phyloP scores from a whole-genome alignment of 495 filamentous ascomycete species.

The Penicillium waksmanii region DNA sequence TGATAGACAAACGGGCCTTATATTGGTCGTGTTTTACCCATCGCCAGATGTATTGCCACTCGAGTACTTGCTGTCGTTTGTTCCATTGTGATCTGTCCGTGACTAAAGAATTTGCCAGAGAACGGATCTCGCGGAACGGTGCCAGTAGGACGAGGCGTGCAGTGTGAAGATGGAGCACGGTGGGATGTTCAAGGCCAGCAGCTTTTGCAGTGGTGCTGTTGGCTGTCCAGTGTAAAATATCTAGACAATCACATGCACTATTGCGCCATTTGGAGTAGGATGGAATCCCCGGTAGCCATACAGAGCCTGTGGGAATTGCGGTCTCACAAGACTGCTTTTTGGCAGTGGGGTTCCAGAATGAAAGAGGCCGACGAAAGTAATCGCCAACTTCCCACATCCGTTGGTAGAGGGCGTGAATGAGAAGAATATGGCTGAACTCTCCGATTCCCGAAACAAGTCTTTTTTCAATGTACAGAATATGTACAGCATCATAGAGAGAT shows the following conservation, averaged over 20 bases:
- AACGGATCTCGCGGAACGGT: constrained; percentile 46
- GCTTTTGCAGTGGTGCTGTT: constrained; percentile 50
- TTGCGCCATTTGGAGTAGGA: constrained; percentile 60
- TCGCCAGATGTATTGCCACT: constrained; percentile 49
- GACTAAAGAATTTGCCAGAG: constrained; percentile 37
- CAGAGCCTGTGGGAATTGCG: constrained; percentile 40
- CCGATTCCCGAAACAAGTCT: constrained; percentile 42
- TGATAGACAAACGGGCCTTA: constrained; percentile 58
- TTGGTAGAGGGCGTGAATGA: constrained; percentile 55
- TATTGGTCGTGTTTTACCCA: constrained; percentile 57
- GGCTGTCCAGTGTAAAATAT: constrained; percentile 59
- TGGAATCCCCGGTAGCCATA: constrained; percentile 56
- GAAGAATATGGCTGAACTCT: constrained; percentile 52
- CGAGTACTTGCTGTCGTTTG: constrained; percentile 38
- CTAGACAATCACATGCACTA: constrained; percentile 56
- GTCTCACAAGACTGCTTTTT: constrained; percentile 44
- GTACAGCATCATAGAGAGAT: constrained; percentile 48
- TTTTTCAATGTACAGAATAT: constrained; percentile 57
- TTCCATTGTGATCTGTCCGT: constrained; percentile 36
- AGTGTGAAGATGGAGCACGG: constrained; percentile 55
- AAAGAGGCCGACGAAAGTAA: constrained; percentile 50
- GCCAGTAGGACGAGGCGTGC: constrained; percentile 46
- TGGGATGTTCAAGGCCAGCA: constrained; percentile 54
- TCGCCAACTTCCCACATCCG: constrained; percentile 56
- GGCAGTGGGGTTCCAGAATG: constrained; percentile 54